Base-by-base conservation (phyloP, 106 monocot species). In the Allium cepa region DNA sequence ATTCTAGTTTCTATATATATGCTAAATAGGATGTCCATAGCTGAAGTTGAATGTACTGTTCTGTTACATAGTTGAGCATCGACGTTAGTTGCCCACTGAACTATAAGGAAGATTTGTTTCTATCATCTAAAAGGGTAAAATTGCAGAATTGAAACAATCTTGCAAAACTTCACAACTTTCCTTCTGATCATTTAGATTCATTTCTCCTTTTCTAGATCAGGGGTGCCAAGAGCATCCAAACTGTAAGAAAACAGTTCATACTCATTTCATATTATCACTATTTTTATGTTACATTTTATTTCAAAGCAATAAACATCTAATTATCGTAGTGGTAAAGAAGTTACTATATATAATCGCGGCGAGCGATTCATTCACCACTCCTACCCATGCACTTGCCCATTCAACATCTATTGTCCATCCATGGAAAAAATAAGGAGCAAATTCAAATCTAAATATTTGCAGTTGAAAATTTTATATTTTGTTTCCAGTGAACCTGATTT, bases 331-430 rank as follows among this genome's bases (percentile, higher is more conserved):
- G 22, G 17, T 11, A 22, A 59, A 9, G 59, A 59, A 8, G 59
- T 59, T 59, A 13, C 59, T 10, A 4, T 59, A 59, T n/a, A 59
- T 59, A n/a, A 59, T 1, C 10, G 59, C 59, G 4, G 59, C 59
- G 0, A 59, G 59, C 59, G 6, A 59, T 36, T 36, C 36, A 36
- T 36, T 36, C 3, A 36, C 36, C 1, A 36, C 36, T 36, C 36
- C 4, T 36, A 36, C 36, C 36, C 36, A 36, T 36, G 36, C 4
- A 36, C 36, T 36, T 36, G 36, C 36, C 36, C 36, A 36, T 36
- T 9, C 15, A 13, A 59, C 59, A n/a, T n/a, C 59, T 59, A 59
- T 59, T n/a, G 59, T 59, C 59, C 59, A 59, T 17, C 59, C 10
- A 17, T 8, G 13, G 2, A 55, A 5, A 53, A 10, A 55, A 55